Evolutionary conservation across 2,329 filamentous ascomycete genomes (phyloP).

Genomic region (Aspergillus felis): DNA sequence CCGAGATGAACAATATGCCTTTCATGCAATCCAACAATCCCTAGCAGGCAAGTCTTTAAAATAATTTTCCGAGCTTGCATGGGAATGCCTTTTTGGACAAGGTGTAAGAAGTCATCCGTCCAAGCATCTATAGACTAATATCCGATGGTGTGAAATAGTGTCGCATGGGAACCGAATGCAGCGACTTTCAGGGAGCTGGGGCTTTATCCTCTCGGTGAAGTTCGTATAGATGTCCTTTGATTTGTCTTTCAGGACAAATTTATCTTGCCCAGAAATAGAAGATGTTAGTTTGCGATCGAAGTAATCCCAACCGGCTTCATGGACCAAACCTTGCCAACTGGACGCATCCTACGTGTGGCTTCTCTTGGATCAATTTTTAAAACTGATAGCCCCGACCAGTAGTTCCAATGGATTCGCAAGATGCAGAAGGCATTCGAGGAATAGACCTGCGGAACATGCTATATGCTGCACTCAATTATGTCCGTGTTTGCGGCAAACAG

Average conservation of each 20-base stretch:
- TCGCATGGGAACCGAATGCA: conserved; percentile 31
- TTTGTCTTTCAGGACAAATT: conserved; percentile 22
- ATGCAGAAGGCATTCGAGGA: neutral
- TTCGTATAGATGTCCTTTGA: neutral
- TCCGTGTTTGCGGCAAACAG: too few species aligned
- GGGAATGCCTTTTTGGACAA: conserved; percentile 39
- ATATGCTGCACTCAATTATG: neutral
- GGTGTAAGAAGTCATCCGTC: conserved; percentile 37
- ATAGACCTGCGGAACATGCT: neutral
- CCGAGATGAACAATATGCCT: conserved; percentile 30
- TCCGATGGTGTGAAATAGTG: conserved; percentile 38
- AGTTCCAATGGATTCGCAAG: conserved; percentile 9
- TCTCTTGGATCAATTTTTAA: conserved; percentile 31
- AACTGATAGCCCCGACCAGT: conserved; percentile 28
- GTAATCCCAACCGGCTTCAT: neutral
- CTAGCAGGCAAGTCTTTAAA: conserved; percentile 41
- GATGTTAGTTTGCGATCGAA: neutral
- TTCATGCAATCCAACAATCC: conserved; percentile 31
- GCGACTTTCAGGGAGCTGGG: conserved; percentile 28
- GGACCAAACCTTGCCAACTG: conserved; percentile 29
- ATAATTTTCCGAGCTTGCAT: conserved; percentile 37
- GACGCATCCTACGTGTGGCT: conserved; percentile 27
- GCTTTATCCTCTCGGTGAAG: neutral
- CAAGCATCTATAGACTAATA: conserved; percentile 36
- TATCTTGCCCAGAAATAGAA: conserved; percentile 17